Base-by-base conservation (phyloP, 177 flowering plant genomes). In the Vitis hybrid region DNA sequence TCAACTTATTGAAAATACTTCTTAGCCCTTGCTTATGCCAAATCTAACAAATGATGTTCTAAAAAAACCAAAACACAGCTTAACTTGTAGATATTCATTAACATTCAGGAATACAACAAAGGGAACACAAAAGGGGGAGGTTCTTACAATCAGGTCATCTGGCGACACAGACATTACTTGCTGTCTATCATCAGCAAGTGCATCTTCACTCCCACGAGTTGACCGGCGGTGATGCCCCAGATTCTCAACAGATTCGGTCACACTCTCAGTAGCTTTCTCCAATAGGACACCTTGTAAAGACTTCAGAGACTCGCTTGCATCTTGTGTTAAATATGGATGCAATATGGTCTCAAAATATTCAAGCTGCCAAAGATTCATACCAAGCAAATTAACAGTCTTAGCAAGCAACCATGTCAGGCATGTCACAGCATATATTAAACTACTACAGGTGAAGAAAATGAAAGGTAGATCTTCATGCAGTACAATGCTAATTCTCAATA, bases 171-270 rank as follows among this genome's bases (percentile, higher is more conserved):
- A 69, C 78, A 78, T 75, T 28, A 88, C 96, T 76, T 88, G 90
- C 74, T 88, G 92, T 57, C 86, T 86, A 13, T 96, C 99, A 64
- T 92, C 97, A 54, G 77, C 78, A 72, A 87, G 77, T 1, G 86
- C 90, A 51, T 93, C 99, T 80, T 96, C 98, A 79, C 95, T 87
- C 64, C 92, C 99, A 69, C 99, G 97, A 73, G 98, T 94, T 58
- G 95, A 60, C 44, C 97, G 85, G 14, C 95, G 97, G 18, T 84
- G 79, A 71, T 94, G 99, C 54, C 92, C 91, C 61, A 92, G 91
- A 68, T 79, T 89, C 77, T 96, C 99, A 22, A 75, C 79, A 71
- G 80, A 19, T 75, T 94, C 98, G 0, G 85, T 18, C 61, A 78
- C 83, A 71, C 87, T 78, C 78, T 94, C 99, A 44, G 88, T 85